Conservation (phyloP, 352 stramenopile species). For the Globisporangium echinulatum region DNA sequence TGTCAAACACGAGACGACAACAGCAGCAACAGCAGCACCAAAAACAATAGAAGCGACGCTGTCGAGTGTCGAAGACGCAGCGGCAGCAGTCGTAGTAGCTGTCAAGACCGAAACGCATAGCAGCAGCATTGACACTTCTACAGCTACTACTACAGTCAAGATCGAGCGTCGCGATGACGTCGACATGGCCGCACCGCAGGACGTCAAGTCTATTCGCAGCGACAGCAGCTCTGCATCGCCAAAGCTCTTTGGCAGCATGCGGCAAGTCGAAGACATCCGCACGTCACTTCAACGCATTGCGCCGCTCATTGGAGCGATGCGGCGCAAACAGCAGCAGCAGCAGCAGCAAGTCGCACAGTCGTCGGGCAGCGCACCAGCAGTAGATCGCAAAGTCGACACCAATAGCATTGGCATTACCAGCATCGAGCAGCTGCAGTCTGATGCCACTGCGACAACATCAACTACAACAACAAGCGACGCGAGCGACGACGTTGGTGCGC, state of each 20-base stretch:
- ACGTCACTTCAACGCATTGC: constrained; percentile 32
- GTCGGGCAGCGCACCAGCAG: too few relatives aligned
- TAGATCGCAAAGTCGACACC: neutral
- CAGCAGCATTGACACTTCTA: too few relatives aligned
- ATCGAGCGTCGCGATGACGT: neutral
- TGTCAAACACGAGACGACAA: neutral
- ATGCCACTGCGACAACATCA: too few relatives aligned
- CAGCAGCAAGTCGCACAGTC: neutral
- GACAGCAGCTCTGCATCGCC: neutral
- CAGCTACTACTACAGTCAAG: neutral
- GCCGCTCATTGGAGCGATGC: constrained; percentile 7
- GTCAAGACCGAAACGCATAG: neutral
- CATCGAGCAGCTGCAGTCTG: neutral
- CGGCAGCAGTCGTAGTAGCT: neutral
- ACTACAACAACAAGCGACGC: neutral
- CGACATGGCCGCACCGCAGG: neutral
- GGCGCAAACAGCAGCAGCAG: neutral
- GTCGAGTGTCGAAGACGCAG: too few relatives aligned
- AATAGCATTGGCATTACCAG: neutral
- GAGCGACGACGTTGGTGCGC: constrained; percentile 7
- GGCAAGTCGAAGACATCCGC: constrained; percentile 39
- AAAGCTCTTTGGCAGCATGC: constrained; percentile 32
- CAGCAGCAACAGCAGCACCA: neutral
- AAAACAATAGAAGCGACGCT: too few relatives aligned
- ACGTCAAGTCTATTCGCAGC: neutral